Base-by-base conservation (phyloP, 352 stramenopile genomes). In the Phytopythium oedochilum region DNA sequence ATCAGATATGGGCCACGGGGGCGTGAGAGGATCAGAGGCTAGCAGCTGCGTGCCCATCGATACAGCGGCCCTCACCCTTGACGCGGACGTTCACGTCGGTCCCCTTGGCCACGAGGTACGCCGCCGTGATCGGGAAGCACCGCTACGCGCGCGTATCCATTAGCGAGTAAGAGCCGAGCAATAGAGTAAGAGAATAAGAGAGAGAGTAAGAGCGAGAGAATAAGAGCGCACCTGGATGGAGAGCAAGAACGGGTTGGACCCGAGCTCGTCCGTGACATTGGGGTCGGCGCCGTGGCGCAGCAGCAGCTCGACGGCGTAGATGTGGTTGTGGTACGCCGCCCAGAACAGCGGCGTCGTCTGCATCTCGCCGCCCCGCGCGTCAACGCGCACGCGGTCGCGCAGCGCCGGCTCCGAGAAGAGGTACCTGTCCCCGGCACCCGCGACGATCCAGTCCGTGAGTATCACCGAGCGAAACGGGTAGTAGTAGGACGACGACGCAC, bases 61-160 rank as follows among this genome's bases (percentile, higher is more conserved):
- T 5, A 34, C 29, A 36, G 32, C n/a, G 15, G 32, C 39, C 35
- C 34, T 29, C 44, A 86, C 77, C 70, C 66, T 73, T 55, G 26
- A 87, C 66, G 26, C 69, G 59, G 34, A 81, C 69, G 51, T 90
- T 78, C 23, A 92, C 66, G 53, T 83, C 52, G 2, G 78, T 76
- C n/a, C 83, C 79, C 49, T 88, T 92, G 11, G 83, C 80, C 23
- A 92, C 70, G 8, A 92, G 53, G 52, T 92, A 92, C 35, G 83
- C 81, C 23, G 83, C 78, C 2, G 82, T 75, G 49, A 92, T 90
- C 3, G 83, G 81, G 52, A 88, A 89, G 53, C 83, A 82, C 32
- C 70, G 66, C 64, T 86, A 29, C 6, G n/a, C 5, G 9, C 18
- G 22, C 23, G n/a, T n/a, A n/a, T n/a, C n/a, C n/a, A n/a, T n/a